phyloP scores from a whole-genome alignment of 768 basidiomycete genomes.

The Tylopilus subfusipes region DNA sequence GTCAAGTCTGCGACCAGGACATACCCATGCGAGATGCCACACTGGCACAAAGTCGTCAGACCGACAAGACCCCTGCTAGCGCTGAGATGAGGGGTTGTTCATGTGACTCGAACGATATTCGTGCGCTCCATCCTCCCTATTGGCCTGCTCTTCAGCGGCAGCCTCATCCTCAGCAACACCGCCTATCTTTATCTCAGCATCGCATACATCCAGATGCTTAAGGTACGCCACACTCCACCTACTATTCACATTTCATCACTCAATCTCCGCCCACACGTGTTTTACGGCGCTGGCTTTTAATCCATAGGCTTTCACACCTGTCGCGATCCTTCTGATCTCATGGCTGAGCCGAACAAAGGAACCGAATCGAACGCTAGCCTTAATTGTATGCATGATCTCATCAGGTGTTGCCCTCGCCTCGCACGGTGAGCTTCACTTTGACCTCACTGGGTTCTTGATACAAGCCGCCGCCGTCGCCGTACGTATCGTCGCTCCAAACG shows the following conservation, averaged over 20 bases:
- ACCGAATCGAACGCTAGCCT: constrained; percentile 71
- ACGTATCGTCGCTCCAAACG: background rate
- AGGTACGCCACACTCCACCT: constrained; percentile 42
- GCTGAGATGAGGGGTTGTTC: constrained; percentile 33
- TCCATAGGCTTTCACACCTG: constrained; percentile 79
- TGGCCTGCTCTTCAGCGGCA: constrained; percentile 89
- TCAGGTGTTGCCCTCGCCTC: constrained; percentile 86
- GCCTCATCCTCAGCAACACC: constrained; percentile 86
- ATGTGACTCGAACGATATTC: constrained; percentile 77
- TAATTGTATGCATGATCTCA: constrained; percentile 91
- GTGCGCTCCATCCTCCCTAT: constrained; percentile 88
- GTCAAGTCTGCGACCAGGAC: no score
- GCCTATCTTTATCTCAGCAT: constrained; percentile 91
- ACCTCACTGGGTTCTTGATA: constrained; percentile 80
- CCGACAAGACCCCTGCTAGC: no score
- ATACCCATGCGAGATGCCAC: no score
- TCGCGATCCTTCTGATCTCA: constrained; percentile 89
- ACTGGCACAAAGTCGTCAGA: no score
- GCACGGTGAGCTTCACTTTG: constrained; percentile 83
- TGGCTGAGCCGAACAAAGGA: constrained; percentile 88
- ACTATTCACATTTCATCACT: background rate
- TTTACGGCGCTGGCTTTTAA: background rate
- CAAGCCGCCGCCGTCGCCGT: constrained; percentile 86
- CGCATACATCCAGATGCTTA: constrained; percentile 96
- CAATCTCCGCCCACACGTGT: background rate